Percentiles rank a stretch among this genome's conserved stretches.
Evolutionary conservation across 345 rosid genomes (phyloP).

Genomic region (Hibiscus syriacus): DNA sequence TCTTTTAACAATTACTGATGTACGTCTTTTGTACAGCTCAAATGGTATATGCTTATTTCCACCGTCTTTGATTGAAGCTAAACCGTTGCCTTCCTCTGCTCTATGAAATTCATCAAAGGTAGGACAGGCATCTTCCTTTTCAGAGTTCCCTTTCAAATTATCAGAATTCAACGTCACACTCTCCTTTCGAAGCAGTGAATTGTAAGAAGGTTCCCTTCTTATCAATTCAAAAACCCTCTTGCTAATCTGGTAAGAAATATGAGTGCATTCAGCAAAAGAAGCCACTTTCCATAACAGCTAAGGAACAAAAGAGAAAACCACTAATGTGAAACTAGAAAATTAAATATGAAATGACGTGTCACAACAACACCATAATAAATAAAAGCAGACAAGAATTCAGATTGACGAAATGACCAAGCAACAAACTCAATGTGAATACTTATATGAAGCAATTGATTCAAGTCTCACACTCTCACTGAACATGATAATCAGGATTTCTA

Average conservation of each 20-base stretch:
- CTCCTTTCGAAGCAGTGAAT: constrained; percentile 31
- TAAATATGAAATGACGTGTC: background rate
- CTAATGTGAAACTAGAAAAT: background rate
- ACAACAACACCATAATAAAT: background rate
- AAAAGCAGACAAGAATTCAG: background rate
- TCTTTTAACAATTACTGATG: constrained; percentile 66
- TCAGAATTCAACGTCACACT: constrained; percentile 17
- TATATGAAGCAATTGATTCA: background rate
- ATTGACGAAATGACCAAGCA: background rate
- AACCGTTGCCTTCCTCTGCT: constrained; percentile 15
- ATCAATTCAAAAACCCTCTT: constrained; percentile 68
- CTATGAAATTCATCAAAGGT: constrained; percentile 18
- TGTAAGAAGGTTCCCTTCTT: constrained; percentile 44
- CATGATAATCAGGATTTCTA: background rate
- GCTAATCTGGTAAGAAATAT: constrained; percentile 55
- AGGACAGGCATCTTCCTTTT: constrained; percentile 23
- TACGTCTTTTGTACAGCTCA: constrained; percentile 86
- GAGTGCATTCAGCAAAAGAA: background rate
- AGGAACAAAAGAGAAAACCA: background rate
- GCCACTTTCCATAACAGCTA: background rate
- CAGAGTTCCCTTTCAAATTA: too few relatives aligned
- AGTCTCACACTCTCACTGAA: background rate
- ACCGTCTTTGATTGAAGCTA: constrained; percentile 19
- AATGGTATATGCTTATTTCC: constrained; percentile 45
- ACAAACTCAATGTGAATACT: background rate